Evolutionary conservation across 1,139 yeast genomes (phyloP), one percentile per base, ranked within the genome.

Genomic region (Pichia sp.): DNA sequence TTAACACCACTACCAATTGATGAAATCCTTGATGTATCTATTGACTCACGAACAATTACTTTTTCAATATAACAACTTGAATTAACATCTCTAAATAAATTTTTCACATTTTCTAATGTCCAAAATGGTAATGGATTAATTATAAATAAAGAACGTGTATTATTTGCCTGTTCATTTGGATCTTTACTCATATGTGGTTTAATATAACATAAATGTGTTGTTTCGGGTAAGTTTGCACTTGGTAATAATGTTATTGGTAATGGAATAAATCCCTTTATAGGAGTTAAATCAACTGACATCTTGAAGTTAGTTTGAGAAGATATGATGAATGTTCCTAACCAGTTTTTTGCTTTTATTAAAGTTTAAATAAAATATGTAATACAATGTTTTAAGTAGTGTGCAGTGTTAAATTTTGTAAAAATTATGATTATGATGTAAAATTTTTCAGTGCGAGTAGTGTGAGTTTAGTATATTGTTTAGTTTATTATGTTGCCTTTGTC

Each of bases 101-200:
- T 70, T 59, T 78, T 82, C 37, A 87, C 61, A 27, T 70, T 68
- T 31, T 71, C 68, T 16, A 75, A 58, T 32, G 73, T 70, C 10
- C 89, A 71, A 49, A 74, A 73, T 28, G 82, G 67, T 3, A 97
- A 96, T 40, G 87, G 67, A 59, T 89, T 89, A 49, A 82, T 78
- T n/a, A 83, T 62, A 63, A 89, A 90, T 20, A 90, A 65, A 11
- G 84, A 72, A 41, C 82, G 47, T 4, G 60, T 52, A 27, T 56
- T 56, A n/a, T 58, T 47, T 42, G 50, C 54, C 16, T 46, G 51
- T 35, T 50, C 48, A n/a, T 41, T 31, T n/a, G 67, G 58, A 25
- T 62, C 53, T 40, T 57, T 61, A 8, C 73, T 60, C 37, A 68
- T 67, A 59, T 84, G 94, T 57, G 79, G 83, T 61, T 82, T 82